These are phyloP conservation scores for Plasmodium adleri DNA, from an alignment of 169 alveolate species.

Conservation along the genomic window DNA sequence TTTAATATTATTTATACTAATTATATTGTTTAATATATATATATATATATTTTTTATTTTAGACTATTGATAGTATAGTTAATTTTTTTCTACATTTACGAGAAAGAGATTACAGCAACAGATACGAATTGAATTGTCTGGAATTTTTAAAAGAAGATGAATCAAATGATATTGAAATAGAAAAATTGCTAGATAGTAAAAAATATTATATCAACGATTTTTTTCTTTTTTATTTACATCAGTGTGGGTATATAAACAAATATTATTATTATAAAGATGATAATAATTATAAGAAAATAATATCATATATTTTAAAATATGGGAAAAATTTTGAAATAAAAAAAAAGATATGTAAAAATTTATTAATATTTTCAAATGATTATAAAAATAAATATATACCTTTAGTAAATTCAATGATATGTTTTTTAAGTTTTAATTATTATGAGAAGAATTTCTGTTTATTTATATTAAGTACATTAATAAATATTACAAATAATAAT, in stretches of 20 bases:
- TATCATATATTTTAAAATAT: conserved; percentile 35
- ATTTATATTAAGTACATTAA: conserved; percentile 40
- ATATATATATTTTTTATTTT: background rate
- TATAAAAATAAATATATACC: conserved; percentile 46
- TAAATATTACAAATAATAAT: conserved; percentile 54
- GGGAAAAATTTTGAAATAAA: conserved; percentile 49
- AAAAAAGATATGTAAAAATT: conserved; percentile 44
- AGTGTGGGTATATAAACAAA: conserved; percentile 49
- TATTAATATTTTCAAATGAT: conserved; percentile 47
- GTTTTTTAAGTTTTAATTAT: conserved; percentile 7
- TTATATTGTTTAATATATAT: background rate
- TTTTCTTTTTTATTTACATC: conserved; percentile 51
- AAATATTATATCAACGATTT: conserved; percentile 44
- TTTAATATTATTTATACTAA: no score
- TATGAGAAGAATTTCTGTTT: conserved; percentile 26
- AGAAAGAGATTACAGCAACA: conserved; percentile 22
- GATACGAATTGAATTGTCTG: conserved; percentile 22
- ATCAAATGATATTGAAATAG: conserved; percentile 1
- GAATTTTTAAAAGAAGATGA: conserved; percentile 15
- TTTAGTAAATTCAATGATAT: conserved; percentile 25
- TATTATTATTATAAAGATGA: conserved; percentile 20
- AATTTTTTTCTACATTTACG: conserved; percentile 53
- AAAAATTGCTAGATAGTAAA: background rate
- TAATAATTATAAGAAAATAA: conserved; percentile 35
- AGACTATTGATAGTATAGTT: conserved; percentile 15